Evolutionary conservation across 2,329 filamentous ascomycete genomes (phyloP), one percentile per base, ranked within the genome.

Genomic region (Elsinoe batatas): DNA sequence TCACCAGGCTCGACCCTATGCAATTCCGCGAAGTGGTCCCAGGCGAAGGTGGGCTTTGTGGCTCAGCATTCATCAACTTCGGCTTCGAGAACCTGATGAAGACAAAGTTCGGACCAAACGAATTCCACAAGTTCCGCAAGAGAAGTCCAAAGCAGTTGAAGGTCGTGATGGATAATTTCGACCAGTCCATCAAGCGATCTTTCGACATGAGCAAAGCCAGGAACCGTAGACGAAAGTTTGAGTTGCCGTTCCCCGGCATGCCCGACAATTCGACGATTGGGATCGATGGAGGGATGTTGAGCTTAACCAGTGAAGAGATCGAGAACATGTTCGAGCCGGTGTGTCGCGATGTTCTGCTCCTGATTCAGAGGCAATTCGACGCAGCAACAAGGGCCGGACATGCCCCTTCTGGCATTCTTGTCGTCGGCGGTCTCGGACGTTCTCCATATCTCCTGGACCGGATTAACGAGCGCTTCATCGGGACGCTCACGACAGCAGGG

Each of bases 161-260:
- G 56, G 75, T 76, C 73, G 87, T 83, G 1, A 73, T 91, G 53
- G 79, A 82, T 56, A 90, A 89, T 65, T 91, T 89, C 68, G 87
- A 91, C 64, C 86, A 91, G 65, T 90, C 88, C 65, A 86, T 91
- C 12, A 91, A 91, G 71, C 79, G 87, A 11, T 90, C 89, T 64
- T 91, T 91, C 66, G 85, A 87, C 65, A 2, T 54, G 35, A 26
- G 12, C 5, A 84, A 87, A 63, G 85, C 88, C 44, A 86, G 88
- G 64, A 81, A 87, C 60, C 78, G 82, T 51, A 64, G 62, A 53
- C 59, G 53, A 18, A 87, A 91, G 65, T 80, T 90, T 57, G 89
- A 89, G 57, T 79, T 91, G 3, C 87, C 87, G 0, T 87, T 91
- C 61, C 87, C 86, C 1, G 87, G 87, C 1, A 71, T 90, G 1